Conservation (phyloP, 768 basidiomycete genomes). For the Boletales sp. region DNA sequence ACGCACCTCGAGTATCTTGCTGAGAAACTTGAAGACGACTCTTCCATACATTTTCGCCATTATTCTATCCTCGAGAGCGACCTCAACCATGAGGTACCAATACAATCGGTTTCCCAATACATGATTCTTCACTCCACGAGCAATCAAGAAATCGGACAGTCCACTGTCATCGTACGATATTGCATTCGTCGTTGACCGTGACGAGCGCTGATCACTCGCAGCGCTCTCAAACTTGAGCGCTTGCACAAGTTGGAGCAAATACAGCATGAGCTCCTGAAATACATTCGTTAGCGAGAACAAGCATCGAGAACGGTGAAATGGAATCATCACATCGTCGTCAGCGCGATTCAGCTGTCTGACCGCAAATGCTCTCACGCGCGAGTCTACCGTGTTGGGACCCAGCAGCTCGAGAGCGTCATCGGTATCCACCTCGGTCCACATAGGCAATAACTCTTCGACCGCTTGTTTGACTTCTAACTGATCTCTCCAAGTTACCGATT, state of each 20-base stretch:
- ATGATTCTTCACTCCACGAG: conserved; percentile 75
- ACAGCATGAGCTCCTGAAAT: conserved; percentile 80
- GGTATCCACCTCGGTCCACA: conserved; percentile 96
- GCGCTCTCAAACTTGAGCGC: conserved; percentile 94
- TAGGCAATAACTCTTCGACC: conserved; percentile 89
- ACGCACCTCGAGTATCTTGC: conserved; percentile 77
- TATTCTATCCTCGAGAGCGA: conserved; percentile 78
- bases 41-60: conserved; percentile 92
- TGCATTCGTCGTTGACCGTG: conserved; percentile 67
- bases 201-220: conserved; percentile 71
- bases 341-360: conserved; percentile 87
- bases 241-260: conserved; percentile 94
- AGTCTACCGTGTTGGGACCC: conserved; percentile 86
- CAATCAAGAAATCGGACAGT: conserved; percentile 87
- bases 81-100: conserved; percentile 98
- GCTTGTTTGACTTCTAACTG: conserved; percentile 96
- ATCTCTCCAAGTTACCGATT: conserved; percentile 97
- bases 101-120: conserved; percentile 89
- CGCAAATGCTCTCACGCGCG: conserved; percentile 90
- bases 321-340: conserved; percentile 79
- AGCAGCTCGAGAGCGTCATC: conserved; percentile 95
- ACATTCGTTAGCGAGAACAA: background rate
- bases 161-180: conserved; percentile 90
- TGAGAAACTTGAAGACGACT: conserved; percentile 88
- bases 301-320: background rate